phyloP scores from a whole-genome alignment of 2,329 filamentous ascomycete genomes.

The Raffaelea ambrosiae region DNA sequence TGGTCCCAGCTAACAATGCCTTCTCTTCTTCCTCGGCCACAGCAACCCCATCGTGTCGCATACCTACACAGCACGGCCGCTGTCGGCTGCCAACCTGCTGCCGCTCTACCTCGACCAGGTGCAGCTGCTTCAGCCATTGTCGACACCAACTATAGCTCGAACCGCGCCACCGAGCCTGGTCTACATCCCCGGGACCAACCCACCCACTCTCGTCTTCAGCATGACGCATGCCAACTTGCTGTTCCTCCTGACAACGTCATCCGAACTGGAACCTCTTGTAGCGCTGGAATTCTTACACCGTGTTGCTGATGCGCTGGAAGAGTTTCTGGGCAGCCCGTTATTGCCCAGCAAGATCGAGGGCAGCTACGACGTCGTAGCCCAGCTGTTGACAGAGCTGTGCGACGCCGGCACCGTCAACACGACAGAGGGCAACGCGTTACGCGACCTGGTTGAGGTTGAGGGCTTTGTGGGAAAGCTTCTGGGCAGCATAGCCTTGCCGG shows the following conservation, averaged over 20 bases:
- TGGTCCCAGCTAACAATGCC: no score
- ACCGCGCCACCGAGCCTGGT: constrained; percentile 76
- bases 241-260: constrained; percentile 75
- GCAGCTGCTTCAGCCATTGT: not conserved
- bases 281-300: constrained; percentile 93
- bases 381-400: constrained; percentile 92
- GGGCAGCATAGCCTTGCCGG: constrained; percentile 76
- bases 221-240: constrained; percentile 77
- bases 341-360: constrained; percentile 78
- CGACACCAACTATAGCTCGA: not conserved
- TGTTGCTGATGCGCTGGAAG: constrained; percentile 84
- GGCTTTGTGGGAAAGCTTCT: constrained; percentile 83
- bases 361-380: constrained; percentile 88
- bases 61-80: constrained; percentile 74
- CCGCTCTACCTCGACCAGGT: constrained; percentile 81
- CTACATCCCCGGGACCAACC: constrained; percentile 73
- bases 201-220: constrained; percentile 82
- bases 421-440: constrained; percentile 85
- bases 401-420: constrained; percentile 84
- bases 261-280: constrained; percentile 80
- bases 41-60: constrained; percentile 84
- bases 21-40: not conserved
- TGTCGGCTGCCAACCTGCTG: constrained; percentile 66
- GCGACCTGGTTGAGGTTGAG: constrained; percentile 86
- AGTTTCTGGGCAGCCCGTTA: constrained; percentile 84